Base-by-base conservation (phyloP, 768 basidiomycete species). In the Mycena belliarum region DNA sequence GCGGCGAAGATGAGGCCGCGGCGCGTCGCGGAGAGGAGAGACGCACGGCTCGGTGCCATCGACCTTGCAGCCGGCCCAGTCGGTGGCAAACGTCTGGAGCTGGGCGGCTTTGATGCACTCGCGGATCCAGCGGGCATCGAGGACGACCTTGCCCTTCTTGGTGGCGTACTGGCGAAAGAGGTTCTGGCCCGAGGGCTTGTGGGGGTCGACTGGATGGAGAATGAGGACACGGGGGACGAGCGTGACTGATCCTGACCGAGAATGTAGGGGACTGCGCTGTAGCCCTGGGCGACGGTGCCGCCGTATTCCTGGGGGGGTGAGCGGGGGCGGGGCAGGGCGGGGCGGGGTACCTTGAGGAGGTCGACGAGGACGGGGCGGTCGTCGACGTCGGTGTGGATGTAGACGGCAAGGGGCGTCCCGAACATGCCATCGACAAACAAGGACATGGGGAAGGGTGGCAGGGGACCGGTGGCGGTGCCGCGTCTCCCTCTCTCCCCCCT, bases 401-500 rank as follows among this genome's bases (percentile, higher is more conserved):
- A 94, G 59, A 93, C 79, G 23, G 80, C 73, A 49, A 93, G 79
- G 2, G 90, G 85, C 1, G 78, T 83, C 65, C 92, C 92, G 71
- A 91, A 82, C 82, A 90, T 87, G 64, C 88, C 89, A 69, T 94
- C 91, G 48, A 91, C 75, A 68, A 94, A 94, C 53, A 93, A 79
- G 2, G n/a, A n/a, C n/a, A n/a, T n/a, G n/a, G n/a, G n/a, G n/a
- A n/a, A n/a, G n/a, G n/a, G n/a, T n/a, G n/a, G n/a, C n/a, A n/a
- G n/a, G n/a, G n/a, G n/a, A n/a, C n/a, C n/a, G n/a, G n/a, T n/a
- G n/a, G n/a, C n/a, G n/a, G n/a, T n/a, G n/a, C n/a, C n/a, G n/a
- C n/a, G n/a, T 32, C n/a, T n/a, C 20, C 28, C 64, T 65, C 67
- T 51, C 49, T 32, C 40, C 52, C 44, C 54, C 64, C 59, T 65